These are phyloP conservation scores for Thuidium tamariscinum DNA, from an alignment of 225 moss, liverwort and hornwort species.

Conservation along the genomic window DNA sequence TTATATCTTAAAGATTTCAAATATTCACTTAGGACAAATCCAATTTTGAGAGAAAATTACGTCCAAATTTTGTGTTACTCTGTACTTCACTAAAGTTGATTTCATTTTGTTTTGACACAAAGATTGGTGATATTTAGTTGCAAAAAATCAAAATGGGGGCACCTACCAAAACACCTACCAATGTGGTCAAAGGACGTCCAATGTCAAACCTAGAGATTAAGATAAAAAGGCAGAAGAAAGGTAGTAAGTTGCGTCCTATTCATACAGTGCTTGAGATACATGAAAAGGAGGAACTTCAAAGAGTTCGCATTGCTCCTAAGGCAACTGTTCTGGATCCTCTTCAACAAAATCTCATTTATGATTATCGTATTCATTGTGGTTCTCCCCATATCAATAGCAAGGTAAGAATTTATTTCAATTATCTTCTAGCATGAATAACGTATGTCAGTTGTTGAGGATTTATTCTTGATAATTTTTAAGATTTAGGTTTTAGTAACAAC, in stretches of 20 bases:
- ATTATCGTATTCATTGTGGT: constrained; percentile 24
- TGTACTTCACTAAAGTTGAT: not conserved
- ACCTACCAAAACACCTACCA: not conserved
- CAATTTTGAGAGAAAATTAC: not conserved
- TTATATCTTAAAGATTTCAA: not conserved
- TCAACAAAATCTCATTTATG: constrained; percentile 30
- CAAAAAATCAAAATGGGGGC: not conserved
- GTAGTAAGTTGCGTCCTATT: constrained; percentile 8
- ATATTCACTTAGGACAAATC: not conserved
- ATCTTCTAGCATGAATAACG: not conserved
- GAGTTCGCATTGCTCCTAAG: constrained; percentile 12
- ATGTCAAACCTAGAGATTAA: not conserved
- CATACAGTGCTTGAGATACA: constrained; percentile 10
- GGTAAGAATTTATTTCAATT: not conserved
- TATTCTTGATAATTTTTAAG: not conserved
- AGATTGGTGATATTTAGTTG: not conserved
- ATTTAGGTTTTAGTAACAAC: not conserved
- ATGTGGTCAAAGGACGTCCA: not conserved
- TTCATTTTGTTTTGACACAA: not conserved
- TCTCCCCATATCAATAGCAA: not conserved
- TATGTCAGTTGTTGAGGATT: not conserved
- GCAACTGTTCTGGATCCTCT: not conserved
- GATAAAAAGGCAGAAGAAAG: not conserved
- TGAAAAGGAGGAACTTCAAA: constrained; percentile 8
- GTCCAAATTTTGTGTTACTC: not conserved